Conservation (phyloP, 2,329 filamentous ascomycete species). For the Knufia fluminis region DNA sequence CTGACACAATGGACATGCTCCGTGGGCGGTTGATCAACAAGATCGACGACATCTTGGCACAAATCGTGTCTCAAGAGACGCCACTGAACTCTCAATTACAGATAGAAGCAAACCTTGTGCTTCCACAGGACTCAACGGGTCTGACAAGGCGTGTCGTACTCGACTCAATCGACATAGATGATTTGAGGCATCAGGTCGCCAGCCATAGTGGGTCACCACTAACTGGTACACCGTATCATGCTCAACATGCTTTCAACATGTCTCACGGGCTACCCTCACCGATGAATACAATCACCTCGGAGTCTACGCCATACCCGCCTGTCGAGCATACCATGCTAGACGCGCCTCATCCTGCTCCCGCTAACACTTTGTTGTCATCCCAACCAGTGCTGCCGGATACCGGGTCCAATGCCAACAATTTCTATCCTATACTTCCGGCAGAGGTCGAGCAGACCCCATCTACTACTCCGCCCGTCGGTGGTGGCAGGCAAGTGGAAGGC, state of each 20-base stretch:
- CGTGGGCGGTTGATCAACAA: conserved; percentile 1
- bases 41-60: conserved; percentile 3
- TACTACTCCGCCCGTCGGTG: background rate
- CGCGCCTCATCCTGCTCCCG: background rate
- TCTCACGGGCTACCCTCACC: background rate
- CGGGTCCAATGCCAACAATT: background rate
- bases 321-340: background rate
- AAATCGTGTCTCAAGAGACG: background rate
- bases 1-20: background rate
- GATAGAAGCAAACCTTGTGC: conserved; percentile 6
- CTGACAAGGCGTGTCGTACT: background rate
- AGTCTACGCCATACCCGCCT: background rate
- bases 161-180: conserved; percentile 6
- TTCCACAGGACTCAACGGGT: background rate
- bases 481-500: background rate
- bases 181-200: background rate
- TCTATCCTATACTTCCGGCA: background rate
- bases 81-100: background rate
- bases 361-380: background rate
- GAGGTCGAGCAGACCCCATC: background rate
- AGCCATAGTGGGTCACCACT: background rate
- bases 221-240: background rate
- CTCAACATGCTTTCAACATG: background rate
- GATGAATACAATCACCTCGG: background rate
- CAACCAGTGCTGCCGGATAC: background rate